Evolutionary conservation across 148 eudicot genomes (phyloP).

Genomic region (Fagopyrum homotropicum): DNA sequence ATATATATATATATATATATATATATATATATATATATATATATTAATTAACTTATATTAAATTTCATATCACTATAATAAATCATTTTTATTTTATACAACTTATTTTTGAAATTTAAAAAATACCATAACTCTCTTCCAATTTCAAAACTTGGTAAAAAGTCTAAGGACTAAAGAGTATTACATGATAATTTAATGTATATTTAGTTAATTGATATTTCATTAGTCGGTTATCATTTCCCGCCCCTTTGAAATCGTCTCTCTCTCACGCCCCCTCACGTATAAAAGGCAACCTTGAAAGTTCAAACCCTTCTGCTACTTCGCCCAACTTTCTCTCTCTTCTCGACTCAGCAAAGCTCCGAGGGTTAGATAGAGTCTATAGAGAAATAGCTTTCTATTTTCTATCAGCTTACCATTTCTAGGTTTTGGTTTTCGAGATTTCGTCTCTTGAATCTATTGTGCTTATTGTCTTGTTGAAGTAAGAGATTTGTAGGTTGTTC

Average conservation of each 20-base stretch:
- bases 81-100: too few species aligned
- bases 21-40: too few species aligned
- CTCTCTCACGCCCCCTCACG: not conserved
- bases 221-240: not conserved
- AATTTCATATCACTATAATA: too few species aligned
- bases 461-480: not conserved
- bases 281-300: not conserved
- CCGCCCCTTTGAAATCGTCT: conserved; percentile 11
- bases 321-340: not conserved
- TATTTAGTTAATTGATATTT: not conserved
- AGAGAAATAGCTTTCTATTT: not conserved
- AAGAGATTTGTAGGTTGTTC: not conserved
- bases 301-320: not conserved
- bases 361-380: not conserved
- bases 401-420: not conserved
- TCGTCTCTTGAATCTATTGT: not conserved
- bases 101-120: too few species aligned
- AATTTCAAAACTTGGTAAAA: too few species aligned
- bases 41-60: too few species aligned
- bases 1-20: too few species aligned
- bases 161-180: too few species aligned
- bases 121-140: too few species aligned
- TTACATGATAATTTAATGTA: too few species aligned
- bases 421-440: not conserved
- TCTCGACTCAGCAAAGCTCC: not conserved